Percentiles rank a stretch among this genome's conserved stretches.
phyloP scores from a whole-genome alignment of 371 early-diverging fungal genomes.

The Apophysomyces variabilis region DNA sequence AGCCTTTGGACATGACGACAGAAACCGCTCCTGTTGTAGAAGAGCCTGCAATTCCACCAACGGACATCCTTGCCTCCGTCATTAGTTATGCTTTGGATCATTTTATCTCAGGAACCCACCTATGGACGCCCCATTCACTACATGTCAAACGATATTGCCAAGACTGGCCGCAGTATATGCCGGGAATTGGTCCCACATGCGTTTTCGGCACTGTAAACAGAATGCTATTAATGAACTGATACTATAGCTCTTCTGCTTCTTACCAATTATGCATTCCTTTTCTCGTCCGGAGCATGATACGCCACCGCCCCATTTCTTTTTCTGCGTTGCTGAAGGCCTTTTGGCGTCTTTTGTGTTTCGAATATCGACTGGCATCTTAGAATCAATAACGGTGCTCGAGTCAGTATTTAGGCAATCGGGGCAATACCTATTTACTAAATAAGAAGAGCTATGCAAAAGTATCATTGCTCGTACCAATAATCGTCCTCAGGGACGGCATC shows the following conservation, averaged over 20 bases:
- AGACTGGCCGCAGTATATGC: conserved; percentile 60
- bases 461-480: conserved; percentile 37
- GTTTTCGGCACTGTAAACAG: conserved; percentile 20
- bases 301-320: conserved; percentile 56
- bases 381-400: conserved; percentile 34
- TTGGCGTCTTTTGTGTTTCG: conserved; percentile 43
- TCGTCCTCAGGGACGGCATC: conserved; percentile 45
- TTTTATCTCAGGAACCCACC: conserved; percentile 24
- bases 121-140: conserved; percentile 61
- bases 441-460: neutral
- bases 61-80: conserved; percentile 38
- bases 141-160: conserved; percentile 50
- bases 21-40: conserved; percentile 53
- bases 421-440: conserved; percentile 47
- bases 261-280: conserved; percentile 53
- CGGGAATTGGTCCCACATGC: conserved; percentile 64
- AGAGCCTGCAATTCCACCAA: conserved; percentile 56
- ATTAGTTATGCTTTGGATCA: neutral
- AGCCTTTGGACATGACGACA: conserved; percentile 32
- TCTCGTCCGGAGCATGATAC: conserved; percentile 50
- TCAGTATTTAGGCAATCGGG: conserved; percentile 54
- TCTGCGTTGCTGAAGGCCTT: conserved; percentile 47
- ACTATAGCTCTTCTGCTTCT: neutral
- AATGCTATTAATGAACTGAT: neutral
- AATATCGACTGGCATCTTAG: conserved; percentile 43